Base-by-base conservation (phyloP, 257 asterid species). In the Nicotiana paniculata region DNA sequence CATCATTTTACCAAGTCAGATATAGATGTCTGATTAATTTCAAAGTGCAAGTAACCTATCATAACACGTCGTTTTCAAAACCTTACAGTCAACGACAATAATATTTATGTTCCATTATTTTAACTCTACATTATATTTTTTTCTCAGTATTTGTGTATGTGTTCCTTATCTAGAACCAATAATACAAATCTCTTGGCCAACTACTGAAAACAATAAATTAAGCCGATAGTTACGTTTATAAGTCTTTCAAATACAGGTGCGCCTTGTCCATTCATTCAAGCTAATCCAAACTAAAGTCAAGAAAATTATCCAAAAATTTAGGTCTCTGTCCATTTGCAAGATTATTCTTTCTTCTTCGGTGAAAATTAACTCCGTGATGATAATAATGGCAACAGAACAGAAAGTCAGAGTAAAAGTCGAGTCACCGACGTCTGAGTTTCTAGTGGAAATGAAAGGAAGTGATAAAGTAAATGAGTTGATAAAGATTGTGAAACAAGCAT, bases 401-500 rank as follows among this genome's bases (percentile, higher is more conserved):
- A 88, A 62, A 35, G 65, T 89, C 1, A 83, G 46, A 72, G 64
- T 89, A 26, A 86, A 74, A 72, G 43, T 89, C 18, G 88, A 86
- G 74, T 84, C 89, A 4, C 28, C 70, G 24, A 87, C 89, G 3
- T 81, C 90, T 21, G 87, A 85, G n/a, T 78, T 86, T 16, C 18
- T 75, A 30, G 43, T 66, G 2, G 83, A 81, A 58, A 28, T 84
- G n/a, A 64, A 72, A 63, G 85, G 28, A 32, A 89, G 84, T 6
- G 82, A 55, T n/a, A 65, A 5, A 30, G 92, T 89, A 64, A 30
- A 75, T 53, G 65, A n/a, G 43, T 48, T 89, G 81, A 59, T 82
- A 18, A 74, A 70, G 32, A 61, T 66, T 1, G 87, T 85, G 18
- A 84, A 63, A 64, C 69, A 11, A 26, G 39, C 28, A 21, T 87